phyloP scores from a whole-genome alignment of 176 grass and related monocot species.

The Luzula sylvatica region DNA sequence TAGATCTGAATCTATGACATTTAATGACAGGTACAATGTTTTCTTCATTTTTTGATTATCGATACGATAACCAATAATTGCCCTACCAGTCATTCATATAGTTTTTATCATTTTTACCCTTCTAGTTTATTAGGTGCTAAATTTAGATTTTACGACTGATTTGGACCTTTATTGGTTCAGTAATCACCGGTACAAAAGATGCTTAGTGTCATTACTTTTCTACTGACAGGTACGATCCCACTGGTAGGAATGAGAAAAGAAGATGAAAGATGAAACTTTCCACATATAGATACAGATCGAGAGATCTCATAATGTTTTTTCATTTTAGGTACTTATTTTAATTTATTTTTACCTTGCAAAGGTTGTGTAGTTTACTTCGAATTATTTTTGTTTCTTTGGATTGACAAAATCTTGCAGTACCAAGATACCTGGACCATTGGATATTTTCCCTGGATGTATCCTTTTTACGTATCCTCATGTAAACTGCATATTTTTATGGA shows the following conservation, averaged over 20 bases:
- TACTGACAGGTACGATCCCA: slow-evolving; percentile 59
- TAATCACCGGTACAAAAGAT: neutral
- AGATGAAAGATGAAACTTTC: slow-evolving; percentile 29
- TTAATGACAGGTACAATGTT: slow-evolving; percentile 50
- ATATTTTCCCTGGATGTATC: slow-evolving; percentile 66
- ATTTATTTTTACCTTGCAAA: slow-evolving; percentile 2
- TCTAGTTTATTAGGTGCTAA: neutral
- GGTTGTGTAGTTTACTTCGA: neutral
- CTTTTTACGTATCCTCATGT: slow-evolving; percentile 91
- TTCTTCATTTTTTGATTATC: neutral
- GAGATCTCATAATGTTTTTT: slow-evolving; percentile 9
- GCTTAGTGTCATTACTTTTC: slow-evolving; percentile 10
- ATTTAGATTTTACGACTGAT: neutral
- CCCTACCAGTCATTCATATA: neutral
- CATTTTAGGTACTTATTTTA: slow-evolving; percentile 31
- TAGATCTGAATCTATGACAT: slow-evolving; percentile 42
- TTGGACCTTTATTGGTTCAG: neutral
- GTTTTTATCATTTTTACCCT: neutral
- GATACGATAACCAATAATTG: neutral
- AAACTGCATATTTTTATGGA: slow-evolving; percentile 25
- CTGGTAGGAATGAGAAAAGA: slow-evolving; percentile 35
- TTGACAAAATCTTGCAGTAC: slow-evolving; percentile 51
- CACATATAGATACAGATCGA: slow-evolving; percentile 27
- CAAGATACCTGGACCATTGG: slow-evolving; percentile 36
- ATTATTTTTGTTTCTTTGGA: slow-evolving; percentile 29